Evolutionary conservation across 192 early-diverging fungal genomes (phyloP).

Genomic region (Backusella mclennaniae): DNA sequence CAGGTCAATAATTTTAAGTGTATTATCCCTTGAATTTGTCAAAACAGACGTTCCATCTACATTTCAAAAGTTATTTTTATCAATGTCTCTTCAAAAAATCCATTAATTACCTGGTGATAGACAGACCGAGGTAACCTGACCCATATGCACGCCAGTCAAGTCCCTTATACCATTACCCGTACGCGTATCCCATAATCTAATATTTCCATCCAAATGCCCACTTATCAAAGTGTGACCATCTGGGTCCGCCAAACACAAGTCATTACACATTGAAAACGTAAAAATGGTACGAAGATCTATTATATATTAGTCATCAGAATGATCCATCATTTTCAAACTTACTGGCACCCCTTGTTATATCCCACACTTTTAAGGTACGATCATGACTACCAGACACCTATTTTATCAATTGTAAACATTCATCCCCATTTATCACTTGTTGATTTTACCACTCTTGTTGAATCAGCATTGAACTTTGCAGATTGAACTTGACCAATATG

Average conservation of each 20-base stretch:
- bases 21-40: constrained; percentile 95
- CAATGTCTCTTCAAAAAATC: not conserved
- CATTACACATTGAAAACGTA: constrained; percentile 93
- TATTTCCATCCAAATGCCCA: constrained; percentile 92
- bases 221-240: constrained; percentile 81
- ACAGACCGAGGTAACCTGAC: constrained; percentile 85
- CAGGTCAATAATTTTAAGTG: constrained; percentile 81
- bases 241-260: constrained; percentile 75
- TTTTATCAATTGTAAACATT: not conserved
- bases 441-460: constrained; percentile 66
- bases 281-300: constrained; percentile 84
- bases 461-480: constrained; percentile 80
- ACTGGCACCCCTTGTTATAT: constrained; percentile 87
- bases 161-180: constrained; percentile 81
- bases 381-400: constrained; percentile 93
- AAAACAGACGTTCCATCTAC: constrained; percentile 71
- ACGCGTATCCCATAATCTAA: constrained; percentile 89
- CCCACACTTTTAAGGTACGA: constrained; percentile 95
- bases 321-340: constrained; percentile 18
- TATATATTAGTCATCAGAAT: too few relatives aligned
- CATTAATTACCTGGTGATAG: constrained; percentile 57
- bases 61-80: not conserved
- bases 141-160: constrained; percentile 80
- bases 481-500: constrained; percentile 93
- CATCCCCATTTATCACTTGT: too few relatives aligned